A percentile compares a stretch with the other conserved stretches of the same genome.
These are phyloP conservation scores for Aspergillus sp. DNA, from an alignment of 2,329 filamentous ascomycete genomes.

Conservation along the genomic window DNA sequence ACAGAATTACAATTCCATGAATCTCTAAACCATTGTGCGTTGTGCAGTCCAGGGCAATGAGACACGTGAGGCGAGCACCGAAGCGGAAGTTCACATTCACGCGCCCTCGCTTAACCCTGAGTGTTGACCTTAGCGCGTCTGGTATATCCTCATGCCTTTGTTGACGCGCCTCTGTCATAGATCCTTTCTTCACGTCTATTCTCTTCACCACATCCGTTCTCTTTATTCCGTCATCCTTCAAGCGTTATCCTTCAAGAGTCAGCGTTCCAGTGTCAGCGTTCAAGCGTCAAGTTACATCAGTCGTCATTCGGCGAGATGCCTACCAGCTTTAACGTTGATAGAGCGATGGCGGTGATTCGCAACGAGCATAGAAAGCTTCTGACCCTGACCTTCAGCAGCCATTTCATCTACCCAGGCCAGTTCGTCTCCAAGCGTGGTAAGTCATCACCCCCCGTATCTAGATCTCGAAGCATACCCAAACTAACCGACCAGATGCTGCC, in stretches of 20 bases:
- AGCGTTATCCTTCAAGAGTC: background rate
- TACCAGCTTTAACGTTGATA: background rate
- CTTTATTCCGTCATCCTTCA: background rate
- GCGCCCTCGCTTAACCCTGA: no score
- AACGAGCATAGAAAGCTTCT: background rate
- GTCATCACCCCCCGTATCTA: background rate
- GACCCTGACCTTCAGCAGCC: background rate
- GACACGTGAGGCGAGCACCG: no score
- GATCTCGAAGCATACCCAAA: accelerated
- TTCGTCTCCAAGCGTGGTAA: background rate
- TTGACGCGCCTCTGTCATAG: no score
- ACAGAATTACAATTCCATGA: no score
- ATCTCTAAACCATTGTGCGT: no score
- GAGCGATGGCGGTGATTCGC: background rate
- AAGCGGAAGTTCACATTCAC: no score
- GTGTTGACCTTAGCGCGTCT: no score
- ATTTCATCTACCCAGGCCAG: background rate
- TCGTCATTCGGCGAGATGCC: background rate
- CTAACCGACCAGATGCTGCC: background rate
- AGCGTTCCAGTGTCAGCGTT: background rate
- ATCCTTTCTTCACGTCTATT: no score
- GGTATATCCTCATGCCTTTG: no score
- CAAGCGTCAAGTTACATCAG: background rate
- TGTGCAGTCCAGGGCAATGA: no score
- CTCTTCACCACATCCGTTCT: no score